Conservation (phyloP, 306 rosid species). For the Quercus glauca region DNA sequence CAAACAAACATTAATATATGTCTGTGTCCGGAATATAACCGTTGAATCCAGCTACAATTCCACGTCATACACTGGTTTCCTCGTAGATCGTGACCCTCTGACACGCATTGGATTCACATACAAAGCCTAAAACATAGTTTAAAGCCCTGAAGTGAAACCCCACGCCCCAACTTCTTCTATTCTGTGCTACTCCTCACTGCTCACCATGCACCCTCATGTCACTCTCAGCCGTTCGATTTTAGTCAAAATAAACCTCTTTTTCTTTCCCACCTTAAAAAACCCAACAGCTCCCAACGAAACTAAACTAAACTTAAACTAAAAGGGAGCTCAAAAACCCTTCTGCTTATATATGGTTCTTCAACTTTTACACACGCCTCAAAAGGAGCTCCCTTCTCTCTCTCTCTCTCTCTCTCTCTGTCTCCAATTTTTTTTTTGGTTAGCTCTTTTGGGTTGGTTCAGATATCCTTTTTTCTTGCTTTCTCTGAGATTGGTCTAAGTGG, state of each 20-base stretch:
- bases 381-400: constrained; percentile 34
- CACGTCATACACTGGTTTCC: constrained; percentile 31
- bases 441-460: not conserved
- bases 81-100: constrained; percentile 11
- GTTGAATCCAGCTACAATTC: constrained; percentile 42
- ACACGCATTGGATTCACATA: not conserved
- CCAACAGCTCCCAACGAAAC: not conserved
- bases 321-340: not conserved
- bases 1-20: not conserved
- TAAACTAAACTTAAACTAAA: not conserved
- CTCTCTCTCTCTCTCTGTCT: constrained; percentile 27
- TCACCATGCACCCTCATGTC: constrained; percentile 15
- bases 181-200: constrained; percentile 7
- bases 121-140: not conserved
- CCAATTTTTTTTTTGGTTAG: constrained; percentile 7
- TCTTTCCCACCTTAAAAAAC: not conserved
- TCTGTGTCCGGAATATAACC: constrained; percentile 16
- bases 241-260: constrained; percentile 1
- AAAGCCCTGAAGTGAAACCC: not conserved
- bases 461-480: constrained; percentile 21
- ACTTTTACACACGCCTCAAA: constrained; percentile 30
- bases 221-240: constrained; percentile 33
- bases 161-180: not conserved
- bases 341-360: not conserved
- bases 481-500: constrained; percentile 20